Evolutionary conservation across 164 flowering plant genomes (phyloP).

Genomic region (Magnolia officinalis): DNA sequence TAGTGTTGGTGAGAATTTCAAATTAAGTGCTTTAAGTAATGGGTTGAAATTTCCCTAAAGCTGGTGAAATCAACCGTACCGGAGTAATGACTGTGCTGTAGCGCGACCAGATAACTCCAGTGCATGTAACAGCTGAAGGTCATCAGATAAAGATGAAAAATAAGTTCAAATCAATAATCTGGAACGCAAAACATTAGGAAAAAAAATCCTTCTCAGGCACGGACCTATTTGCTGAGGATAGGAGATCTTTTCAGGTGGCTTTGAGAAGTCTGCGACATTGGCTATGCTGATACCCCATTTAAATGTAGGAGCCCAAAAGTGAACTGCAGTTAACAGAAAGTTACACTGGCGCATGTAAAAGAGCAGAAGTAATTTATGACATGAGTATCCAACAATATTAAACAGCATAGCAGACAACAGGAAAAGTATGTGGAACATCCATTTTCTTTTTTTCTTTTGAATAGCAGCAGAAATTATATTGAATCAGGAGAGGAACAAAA

Average conservation of each 20-base stretch:
- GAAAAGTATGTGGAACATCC: neutral
- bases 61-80: slow-evolving; percentile 33
- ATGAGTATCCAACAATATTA: neutral
- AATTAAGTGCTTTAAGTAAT: too few relatives aligned
- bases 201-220: neutral
- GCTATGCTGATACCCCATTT: slow-evolving; percentile 92
- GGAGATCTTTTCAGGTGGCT: slow-evolving; percentile 67
- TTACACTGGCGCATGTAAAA: neutral
- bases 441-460: neutral
- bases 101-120: slow-evolving; percentile 80
- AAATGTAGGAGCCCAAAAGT: slow-evolving; percentile 90
- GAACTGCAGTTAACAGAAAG: slow-evolving; percentile 50
- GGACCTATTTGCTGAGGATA: slow-evolving; percentile 73
- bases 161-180: slow-evolving; percentile 1
- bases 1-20: too few relatives aligned
- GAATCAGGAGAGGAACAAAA: neutral
- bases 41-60: neutral
- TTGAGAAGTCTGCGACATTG: slow-evolving; percentile 65
- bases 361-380: neutral
- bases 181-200: neutral
- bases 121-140: slow-evolving; percentile 25
- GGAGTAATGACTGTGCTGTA: slow-evolving; percentile 82
- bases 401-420: neutral
- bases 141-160: slow-evolving; percentile 1
- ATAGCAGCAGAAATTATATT: neutral